Conservation (phyloP, 352 stramenopile genomes). For the Albugo laibachii region DNA sequence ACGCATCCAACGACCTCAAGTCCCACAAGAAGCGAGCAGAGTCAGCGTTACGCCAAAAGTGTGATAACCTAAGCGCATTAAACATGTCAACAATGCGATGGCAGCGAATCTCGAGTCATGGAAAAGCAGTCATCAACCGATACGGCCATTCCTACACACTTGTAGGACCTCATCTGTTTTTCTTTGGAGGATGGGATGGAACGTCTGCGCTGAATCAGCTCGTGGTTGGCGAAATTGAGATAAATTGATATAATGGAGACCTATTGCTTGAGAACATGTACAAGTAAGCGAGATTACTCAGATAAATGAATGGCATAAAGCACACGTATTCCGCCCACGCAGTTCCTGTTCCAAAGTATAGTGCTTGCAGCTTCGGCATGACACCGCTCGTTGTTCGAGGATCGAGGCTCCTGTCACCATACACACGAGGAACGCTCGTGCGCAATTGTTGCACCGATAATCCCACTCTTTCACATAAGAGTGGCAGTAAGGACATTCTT, state of each 20-base stretch:
- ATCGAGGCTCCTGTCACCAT: constrained; percentile 66
- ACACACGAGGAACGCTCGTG: constrained; percentile 41
- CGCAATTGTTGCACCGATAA: constrained; percentile 61
- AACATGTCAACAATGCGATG: constrained; percentile 48
- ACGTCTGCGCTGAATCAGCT: constrained; percentile 62
- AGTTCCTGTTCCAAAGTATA: constrained; percentile 73
- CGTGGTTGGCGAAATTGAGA: constrained; percentile 23
- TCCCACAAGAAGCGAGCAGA: no score
- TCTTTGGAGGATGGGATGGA: constrained; percentile 68
- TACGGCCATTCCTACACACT: constrained; percentile 50
- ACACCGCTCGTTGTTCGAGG: constrained; percentile 44
- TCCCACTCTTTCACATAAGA: constrained; percentile 76
- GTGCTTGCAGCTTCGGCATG: constrained; percentile 78
- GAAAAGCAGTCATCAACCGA: constrained; percentile 28
- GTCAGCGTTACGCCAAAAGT: background rate
- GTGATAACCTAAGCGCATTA: constrained; percentile 30
- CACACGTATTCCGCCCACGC: constrained; percentile 60
- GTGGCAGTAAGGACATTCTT: constrained; percentile 65
- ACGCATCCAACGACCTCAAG: no score
- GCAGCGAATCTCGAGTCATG: constrained; percentile 17
- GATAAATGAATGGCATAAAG: constrained; percentile 69
- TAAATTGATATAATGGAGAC: background rate
- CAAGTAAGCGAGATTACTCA: constrained; percentile 1
- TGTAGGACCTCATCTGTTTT: constrained; percentile 42
- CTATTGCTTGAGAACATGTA: no score